Evolutionary conservation across 805 yeast species (phyloP), one percentile per base, ranked within the genome.

Genomic region (Candida railenensis): DNA sequence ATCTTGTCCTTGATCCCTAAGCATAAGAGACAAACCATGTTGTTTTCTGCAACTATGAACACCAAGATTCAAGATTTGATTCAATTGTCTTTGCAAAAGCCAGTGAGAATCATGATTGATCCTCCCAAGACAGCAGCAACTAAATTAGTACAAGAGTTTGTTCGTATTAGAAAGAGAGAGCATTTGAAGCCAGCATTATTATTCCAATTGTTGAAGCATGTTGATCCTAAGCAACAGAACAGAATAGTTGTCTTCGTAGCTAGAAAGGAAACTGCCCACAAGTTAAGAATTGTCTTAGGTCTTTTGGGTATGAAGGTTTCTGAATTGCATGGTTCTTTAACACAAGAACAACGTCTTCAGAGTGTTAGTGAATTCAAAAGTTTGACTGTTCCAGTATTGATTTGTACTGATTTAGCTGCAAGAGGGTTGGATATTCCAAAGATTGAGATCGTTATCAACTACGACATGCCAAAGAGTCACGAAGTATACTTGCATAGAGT

Each of bases 351-450:
- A 69, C 92, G 99, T 75, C 75, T 92, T 54, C 78, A 78, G 50
- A 86, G 87, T 59, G 87, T 94, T 39, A 86, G 83, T 9, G 86
- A 83, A 48, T 94, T 94, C 73, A 89, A 89, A 57, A 82, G 81
- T 52, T 74, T 89, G 53, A 80, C 81, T 3, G 96, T 91, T 28
- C 96, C 98, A 1, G 82, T 92, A 8, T 74, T 94, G 48, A 77
- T 94, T 36, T 94, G 98, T 83, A 94, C 99, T 0, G 99, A 94
- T 78, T 79, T 94, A 65, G 99, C 99, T 2, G 92, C 99, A 22
- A 87, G 99, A 81, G 99, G 99, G 78, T 78, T 94, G 63, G 99
- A 94, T 86, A 94, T 94, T 61, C 98, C 98, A 51, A 92, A 92
- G 69, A 91, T 94, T 63, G 98, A 91, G 65, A 83, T 86, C 49